Conservation (phyloP, 1,139 yeast genomes). For the Insectozyma bohioensis region DNA sequence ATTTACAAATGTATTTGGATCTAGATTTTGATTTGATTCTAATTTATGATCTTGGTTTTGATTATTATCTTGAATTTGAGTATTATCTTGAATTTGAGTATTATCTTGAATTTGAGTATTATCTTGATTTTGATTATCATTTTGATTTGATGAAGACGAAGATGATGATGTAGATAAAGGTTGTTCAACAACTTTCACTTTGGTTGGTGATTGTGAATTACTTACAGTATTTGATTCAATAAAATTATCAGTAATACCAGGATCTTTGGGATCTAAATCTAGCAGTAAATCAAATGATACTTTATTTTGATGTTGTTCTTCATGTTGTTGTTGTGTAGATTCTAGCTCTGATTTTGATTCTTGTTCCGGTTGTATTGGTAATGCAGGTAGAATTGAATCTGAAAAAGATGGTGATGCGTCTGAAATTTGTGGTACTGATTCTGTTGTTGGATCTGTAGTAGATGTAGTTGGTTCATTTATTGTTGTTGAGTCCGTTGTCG, state of each 20-base stretch:
- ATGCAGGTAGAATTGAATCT: no score
- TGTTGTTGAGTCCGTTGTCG: neutral
- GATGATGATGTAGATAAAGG: slow-evolving; percentile 1
- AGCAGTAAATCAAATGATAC: no score
- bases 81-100: neutral
- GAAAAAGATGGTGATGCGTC: no score
- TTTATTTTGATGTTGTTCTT: no score
- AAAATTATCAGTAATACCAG: neutral
- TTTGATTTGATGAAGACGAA: neutral
- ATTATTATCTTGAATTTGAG: neutral
- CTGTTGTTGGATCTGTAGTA: neutral
- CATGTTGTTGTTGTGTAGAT: no score
- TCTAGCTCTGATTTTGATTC: neutral
- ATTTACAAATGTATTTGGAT: neutral
- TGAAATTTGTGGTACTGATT: no score
- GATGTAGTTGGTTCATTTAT: neutral
- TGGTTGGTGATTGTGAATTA: slow-evolving; percentile 19
- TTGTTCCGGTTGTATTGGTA: no score
- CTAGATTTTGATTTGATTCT: neutral
- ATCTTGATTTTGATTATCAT: neutral
- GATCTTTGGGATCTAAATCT: neutral
- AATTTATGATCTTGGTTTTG: neutral
- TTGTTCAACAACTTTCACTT: no score
- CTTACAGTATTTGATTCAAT: slow-evolving; percentile 17
- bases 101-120: neutral